Evolutionary conservation across 352 stramenopile genomes (phyloP).

Genomic region (Plasmopara halstedii): DNA sequence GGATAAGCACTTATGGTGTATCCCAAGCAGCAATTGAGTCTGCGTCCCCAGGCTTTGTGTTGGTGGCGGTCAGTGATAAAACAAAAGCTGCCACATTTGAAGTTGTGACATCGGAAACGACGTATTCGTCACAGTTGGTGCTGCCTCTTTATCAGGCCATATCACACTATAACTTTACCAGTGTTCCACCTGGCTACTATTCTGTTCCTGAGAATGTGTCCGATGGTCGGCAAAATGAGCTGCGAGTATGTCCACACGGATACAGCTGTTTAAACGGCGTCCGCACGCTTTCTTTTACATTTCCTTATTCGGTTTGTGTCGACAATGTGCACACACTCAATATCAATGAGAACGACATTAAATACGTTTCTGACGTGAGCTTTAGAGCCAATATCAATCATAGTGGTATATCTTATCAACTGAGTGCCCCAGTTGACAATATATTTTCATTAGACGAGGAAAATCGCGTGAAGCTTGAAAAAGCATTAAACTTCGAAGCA

Average conservation of each 20-base stretch:
- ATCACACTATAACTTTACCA: slow-evolving; percentile 21
- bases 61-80: slow-evolving; percentile 17
- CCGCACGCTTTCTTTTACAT: slow-evolving; percentile 23
- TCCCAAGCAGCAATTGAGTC: slow-evolving; percentile 8
- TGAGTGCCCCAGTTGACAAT: background rate
- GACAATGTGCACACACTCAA: slow-evolving; percentile 25
- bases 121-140: slow-evolving; percentile 6
- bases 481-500: slow-evolving; percentile 13
- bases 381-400: slow-evolving; percentile 27
- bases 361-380: slow-evolving; percentile 23
- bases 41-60: slow-evolving; percentile 19
- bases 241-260: slow-evolving; percentile 28
- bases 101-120: background rate
- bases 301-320: slow-evolving; percentile 29
- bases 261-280: slow-evolving; percentile 33
- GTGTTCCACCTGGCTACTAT: slow-evolving; percentile 42
- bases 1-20: slow-evolving; percentile 12
- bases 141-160: slow-evolving; percentile 25
- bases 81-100: slow-evolving; percentile 16
- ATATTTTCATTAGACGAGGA: slow-evolving; percentile 13
- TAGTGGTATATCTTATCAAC: slow-evolving; percentile 11
- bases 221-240: slow-evolving; percentile 21
- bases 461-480: slow-evolving; percentile 10
- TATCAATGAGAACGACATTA: slow-evolving; percentile 25
- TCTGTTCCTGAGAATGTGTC: slow-evolving; percentile 29